These are phyloP conservation scores for Favolaschia claudopus DNA, from an alignment of 768 basidiomycete genomes.

Conservation along the genomic window DNA sequence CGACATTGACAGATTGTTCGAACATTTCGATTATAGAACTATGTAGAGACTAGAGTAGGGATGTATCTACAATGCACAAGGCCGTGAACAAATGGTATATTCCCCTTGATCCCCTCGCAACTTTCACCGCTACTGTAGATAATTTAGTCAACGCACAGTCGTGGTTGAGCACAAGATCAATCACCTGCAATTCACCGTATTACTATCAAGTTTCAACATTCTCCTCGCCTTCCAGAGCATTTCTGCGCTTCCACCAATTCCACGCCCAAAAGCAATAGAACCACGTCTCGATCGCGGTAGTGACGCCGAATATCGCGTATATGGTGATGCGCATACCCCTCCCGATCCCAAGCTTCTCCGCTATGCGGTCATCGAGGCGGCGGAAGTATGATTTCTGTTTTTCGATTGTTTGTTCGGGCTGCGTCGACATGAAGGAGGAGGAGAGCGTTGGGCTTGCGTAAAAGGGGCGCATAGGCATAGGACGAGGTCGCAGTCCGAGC, in stretches of 20 bases:
- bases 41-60: too few species aligned
- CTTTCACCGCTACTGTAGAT: too few species aligned
- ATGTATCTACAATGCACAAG: too few species aligned
- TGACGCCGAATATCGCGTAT: slow-evolving; percentile 6
- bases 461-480: not conserved
- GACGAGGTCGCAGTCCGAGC: not conserved
- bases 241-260: slow-evolving; percentile 8
- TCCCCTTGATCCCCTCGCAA: too few species aligned
- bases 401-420: not conserved
- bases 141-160: too few species aligned
- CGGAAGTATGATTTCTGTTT: not conserved
- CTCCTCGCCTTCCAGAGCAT: not conserved
- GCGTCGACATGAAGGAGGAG: slow-evolving; percentile 1
- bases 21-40: too few species aligned
- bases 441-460: not conserved
- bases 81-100: too few species aligned
- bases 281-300: slow-evolving; percentile 12
- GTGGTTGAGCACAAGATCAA: slow-evolving; percentile 21
- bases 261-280: slow-evolving; percentile 10
- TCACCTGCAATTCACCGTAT: slow-evolving; percentile 4
- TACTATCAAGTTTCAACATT: not conserved
- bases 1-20: too few species aligned
- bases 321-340: slow-evolving; percentile 5
- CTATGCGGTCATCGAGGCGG: slow-evolving; percentile 2
- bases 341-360: slow-evolving; percentile 3